Evolutionary conservation across 2,329 filamentous ascomycete genomes (phyloP), one percentile per base, ranked within the genome.

Genomic region (Ophiostoma piceae): DNA sequence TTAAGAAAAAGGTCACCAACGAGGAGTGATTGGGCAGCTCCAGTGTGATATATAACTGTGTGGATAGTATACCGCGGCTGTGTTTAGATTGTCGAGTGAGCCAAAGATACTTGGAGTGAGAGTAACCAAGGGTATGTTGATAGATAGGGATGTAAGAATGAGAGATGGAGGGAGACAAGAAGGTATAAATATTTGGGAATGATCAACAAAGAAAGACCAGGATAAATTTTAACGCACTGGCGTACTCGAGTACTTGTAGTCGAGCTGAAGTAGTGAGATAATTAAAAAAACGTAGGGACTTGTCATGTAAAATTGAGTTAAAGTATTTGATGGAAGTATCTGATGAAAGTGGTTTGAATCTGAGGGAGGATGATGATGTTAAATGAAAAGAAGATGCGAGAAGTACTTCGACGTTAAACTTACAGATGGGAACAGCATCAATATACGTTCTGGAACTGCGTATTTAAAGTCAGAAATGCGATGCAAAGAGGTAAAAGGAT

Each of bases 11-110:
- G 43, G 43, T 57, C 66, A 67, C 29, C 43, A 60, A 67, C 5
- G 19, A 19, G 6, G 37, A 66, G 65, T 43, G n/a, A 66, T 22
- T 66, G 65, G 65, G 47, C 32, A 14, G 32, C 29, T 29, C 14
- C 32, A 26, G 47, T 43, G 29, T 67, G 47, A 39, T 57, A 67
- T 67, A 67, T 57, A 54, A 19, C 35, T 29, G 4, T 66, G 37
- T 66, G 37, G 65, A 32, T 19, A 66, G 62, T 65, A 35, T 65
- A 65, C 39, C 60, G 60, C 60, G 32, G 60, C 60, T 64, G 60
- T 64, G 60, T 64, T 37, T 19, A n/a, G 60, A 64, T 37, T 57
- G n/a, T 57, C n/a, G 51, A 57, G 51, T 26, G 22, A 47, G 22
- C 57, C 26, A 19, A 37, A 35, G 14, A 35, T 9, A 35, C 26